Evolutionary conservation across 2,329 filamentous ascomycete genomes (phyloP).

Genomic region (Fusarium annulatum): DNA sequence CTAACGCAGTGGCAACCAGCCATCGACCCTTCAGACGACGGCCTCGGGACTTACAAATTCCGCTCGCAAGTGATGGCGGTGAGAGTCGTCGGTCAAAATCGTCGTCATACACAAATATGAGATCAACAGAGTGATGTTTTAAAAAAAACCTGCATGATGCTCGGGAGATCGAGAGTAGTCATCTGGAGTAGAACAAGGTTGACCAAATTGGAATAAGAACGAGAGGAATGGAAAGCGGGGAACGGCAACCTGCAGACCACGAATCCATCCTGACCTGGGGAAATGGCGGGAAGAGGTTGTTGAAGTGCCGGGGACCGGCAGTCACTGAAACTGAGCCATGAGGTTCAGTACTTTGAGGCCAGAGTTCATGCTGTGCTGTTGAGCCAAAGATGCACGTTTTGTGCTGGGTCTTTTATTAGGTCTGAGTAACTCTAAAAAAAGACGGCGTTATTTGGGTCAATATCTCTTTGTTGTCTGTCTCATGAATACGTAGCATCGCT

Average conservation of each 20-base stretch:
- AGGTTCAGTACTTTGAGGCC: neutral
- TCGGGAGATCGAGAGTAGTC: neutral
- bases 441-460: neutral
- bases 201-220: conserved; percentile 1
- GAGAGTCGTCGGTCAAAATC: neutral
- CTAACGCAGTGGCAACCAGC: conserved; percentile 14
- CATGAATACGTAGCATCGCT: neutral
- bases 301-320: conserved; percentile 18
- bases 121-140: neutral
- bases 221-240: neutral
- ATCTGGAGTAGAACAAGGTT: neutral
- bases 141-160: neutral
- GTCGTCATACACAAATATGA: neutral
- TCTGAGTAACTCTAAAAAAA: neutral
- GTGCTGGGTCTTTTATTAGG: neutral
- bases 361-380: conserved; percentile 9
- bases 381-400: neutral
- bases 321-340: conserved; percentile 4
- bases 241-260: neutral
- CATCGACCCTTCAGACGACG: neutral
- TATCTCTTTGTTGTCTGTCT: neutral
- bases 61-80: conserved; percentile 5
- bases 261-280: conserved; percentile 2
- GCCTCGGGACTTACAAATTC: neutral
- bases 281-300: neutral